phyloP scores from a whole-genome alignment of 805 yeast genomes.

The Candida alai region DNA sequence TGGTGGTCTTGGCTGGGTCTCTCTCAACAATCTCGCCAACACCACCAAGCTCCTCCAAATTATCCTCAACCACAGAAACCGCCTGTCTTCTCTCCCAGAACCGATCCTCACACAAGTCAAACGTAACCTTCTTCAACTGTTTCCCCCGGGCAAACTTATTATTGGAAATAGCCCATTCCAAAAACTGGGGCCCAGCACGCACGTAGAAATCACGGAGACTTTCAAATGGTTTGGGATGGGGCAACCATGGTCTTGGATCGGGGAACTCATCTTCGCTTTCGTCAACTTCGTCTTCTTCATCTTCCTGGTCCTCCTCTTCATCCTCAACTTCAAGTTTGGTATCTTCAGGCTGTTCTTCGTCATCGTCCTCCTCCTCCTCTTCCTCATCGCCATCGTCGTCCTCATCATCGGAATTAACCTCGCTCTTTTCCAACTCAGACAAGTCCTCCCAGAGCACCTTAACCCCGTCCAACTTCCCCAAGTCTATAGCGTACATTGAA shows the following conservation, averaged over 20 bases:
- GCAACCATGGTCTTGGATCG: conserved; percentile 94
- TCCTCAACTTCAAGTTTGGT: conserved; percentile 43
- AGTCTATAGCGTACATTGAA: conserved; percentile 79
- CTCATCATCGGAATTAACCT: conserved; percentile 61
- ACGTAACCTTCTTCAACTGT: conserved; percentile 81
- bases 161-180: conserved; percentile 90
- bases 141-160: conserved; percentile 86
- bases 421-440: conserved; percentile 49
- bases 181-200: conserved; percentile 80
- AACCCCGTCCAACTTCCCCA: conserved; percentile 83
- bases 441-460: conserved; percentile 89
- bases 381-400: conserved; percentile 46
- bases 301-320: conserved; percentile 62
- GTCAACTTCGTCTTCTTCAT: conserved; percentile 58
- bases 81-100: conserved; percentile 99
- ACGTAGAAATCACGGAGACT: conserved; percentile 76
- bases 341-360: conserved; percentile 48
- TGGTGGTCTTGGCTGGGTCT: conserved; percentile 48
- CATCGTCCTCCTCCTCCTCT: conserved; percentile 69
- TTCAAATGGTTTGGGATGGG: conserved; percentile 95
- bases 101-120: conserved; percentile 87
- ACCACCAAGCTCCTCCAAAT: conserved; percentile 85
- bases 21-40: conserved; percentile 83
- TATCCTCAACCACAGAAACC: conserved; percentile 82
- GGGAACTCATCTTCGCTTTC: conserved; percentile 69